Conservation (phyloP, 192 early-diverging fungal species). For the Geranomyces variabilis region DNA sequence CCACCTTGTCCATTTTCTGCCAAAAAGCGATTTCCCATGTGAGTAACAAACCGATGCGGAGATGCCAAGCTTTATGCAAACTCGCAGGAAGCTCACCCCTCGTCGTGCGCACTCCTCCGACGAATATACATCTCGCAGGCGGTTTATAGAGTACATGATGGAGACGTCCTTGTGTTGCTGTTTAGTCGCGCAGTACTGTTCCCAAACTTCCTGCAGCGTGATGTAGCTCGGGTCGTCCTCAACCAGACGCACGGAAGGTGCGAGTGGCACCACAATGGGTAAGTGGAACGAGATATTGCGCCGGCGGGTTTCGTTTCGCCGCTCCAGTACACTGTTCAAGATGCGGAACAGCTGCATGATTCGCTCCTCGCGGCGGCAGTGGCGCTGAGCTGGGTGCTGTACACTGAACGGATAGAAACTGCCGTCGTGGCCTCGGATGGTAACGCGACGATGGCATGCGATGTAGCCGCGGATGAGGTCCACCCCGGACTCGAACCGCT, state of each 20-base stretch:
- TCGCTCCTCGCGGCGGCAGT: conserved; percentile 92
- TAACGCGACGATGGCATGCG: conserved; percentile 75
- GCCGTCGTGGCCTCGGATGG: conserved; percentile 91
- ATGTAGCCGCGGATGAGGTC: conserved; percentile 77
- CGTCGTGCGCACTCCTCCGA: conserved; percentile 53
- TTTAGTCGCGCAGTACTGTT: conserved; percentile 75
- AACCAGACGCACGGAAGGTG: conserved; percentile 89
- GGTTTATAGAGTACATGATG: conserved; percentile 76
- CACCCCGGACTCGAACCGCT: conserved; percentile 93
- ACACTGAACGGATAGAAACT: conserved; percentile 87
- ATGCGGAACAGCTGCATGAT: conserved; percentile 94
- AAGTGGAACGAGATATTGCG: conserved; percentile 80
- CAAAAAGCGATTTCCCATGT: too few species aligned
- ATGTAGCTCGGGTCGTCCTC: conserved; percentile 89
- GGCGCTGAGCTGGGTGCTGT: conserved; percentile 89
- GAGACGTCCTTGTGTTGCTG: conserved; percentile 87
- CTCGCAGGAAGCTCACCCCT: too few species aligned
- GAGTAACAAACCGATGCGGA: not conserved
- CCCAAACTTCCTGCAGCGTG: conserved; percentile 92
- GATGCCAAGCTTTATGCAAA: not conserved
- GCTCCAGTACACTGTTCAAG: conserved; percentile 82
- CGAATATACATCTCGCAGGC: conserved; percentile 66
- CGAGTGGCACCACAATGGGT: conserved; percentile 90
- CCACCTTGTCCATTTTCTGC: conserved; percentile 58
- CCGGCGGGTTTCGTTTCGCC: conserved; percentile 79